Percentiles rank a stretch among this genome's conserved stretches.
These are phyloP conservation scores for Didymella pomorum DNA, from an alignment of 2,329 filamentous ascomycete genomes.

Conservation along the genomic window DNA sequence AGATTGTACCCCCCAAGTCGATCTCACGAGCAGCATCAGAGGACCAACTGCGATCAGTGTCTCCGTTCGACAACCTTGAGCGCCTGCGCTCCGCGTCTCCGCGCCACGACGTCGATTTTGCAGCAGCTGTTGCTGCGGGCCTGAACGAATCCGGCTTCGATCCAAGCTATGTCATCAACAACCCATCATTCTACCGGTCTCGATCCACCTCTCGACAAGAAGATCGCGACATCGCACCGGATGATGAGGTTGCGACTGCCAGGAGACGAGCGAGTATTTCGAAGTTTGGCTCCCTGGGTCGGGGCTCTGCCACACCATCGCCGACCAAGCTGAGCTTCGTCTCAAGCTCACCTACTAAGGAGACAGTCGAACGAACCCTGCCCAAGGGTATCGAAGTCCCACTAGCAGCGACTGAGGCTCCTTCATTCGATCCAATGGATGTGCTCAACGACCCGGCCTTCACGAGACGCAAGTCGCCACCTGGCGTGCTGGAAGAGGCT, in stretches of 20 bases:
- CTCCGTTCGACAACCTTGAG: constrained; percentile 28
- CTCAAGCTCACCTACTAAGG: constrained; percentile 37
- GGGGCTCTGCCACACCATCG: constrained; percentile 42
- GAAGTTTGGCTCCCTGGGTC: constrained; percentile 42
- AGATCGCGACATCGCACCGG: constrained; percentile 39
- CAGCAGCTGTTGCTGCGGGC: constrained; percentile 57
- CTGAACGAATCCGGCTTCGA: constrained; percentile 58
- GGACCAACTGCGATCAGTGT: constrained; percentile 26
- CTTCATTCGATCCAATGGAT: constrained; percentile 49
- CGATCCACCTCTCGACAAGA: constrained; percentile 39
- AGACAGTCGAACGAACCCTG: constrained; percentile 32
- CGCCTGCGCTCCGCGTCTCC: constrained; percentile 34
- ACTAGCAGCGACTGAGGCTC: constrained; percentile 42
- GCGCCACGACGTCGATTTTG: constrained; percentile 55
- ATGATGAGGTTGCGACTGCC: constrained; percentile 46
- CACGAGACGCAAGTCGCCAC: constrained; percentile 42
- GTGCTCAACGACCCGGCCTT: constrained; percentile 50
- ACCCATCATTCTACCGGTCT: constrained; percentile 45
- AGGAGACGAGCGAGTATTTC: constrained; percentile 41
- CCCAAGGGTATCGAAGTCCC: constrained; percentile 47
- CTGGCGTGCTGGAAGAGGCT: constrained; percentile 46
- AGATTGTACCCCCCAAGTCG: constrained; percentile 24
- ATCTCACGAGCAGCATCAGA: constrained; percentile 28
- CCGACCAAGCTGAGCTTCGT: constrained; percentile 38
- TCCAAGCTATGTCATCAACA: constrained; percentile 54